A percentile compares a stretch with the other conserved stretches of the same genome.
Evolutionary conservation across 2,329 filamentous ascomycete genomes (phyloP).

Genomic region (Nemania bipapillata): DNA sequence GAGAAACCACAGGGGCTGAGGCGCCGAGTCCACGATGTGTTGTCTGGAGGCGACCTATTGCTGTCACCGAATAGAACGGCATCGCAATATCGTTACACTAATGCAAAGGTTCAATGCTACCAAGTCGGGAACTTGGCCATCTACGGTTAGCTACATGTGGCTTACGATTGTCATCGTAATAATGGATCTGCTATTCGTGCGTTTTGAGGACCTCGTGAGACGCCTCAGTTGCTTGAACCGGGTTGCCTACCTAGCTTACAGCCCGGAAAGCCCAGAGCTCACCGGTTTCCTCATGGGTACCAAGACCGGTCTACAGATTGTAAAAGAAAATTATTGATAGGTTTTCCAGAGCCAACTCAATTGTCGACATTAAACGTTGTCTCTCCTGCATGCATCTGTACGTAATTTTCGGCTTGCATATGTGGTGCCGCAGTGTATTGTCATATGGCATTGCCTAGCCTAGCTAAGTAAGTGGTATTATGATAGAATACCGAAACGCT

Average conservation of each 20-base stretch:
- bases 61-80: not conserved
- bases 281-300: not conserved
- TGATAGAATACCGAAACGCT: too few species aligned
- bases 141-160: not conserved
- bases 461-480: not conserved
- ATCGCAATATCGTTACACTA: not conserved
- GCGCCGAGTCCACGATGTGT: slow-evolving; percentile 10
- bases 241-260: not conserved
- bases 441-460: not conserved
- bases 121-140: not conserved
- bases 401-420: not conserved
- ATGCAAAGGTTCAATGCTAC: not conserved
- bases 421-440: not conserved
- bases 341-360: not conserved
- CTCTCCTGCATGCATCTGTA: not conserved
- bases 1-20: not conserved
- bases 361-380: not conserved
- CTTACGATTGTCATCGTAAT: not conserved
- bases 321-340: not conserved
- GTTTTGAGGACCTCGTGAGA: not conserved
- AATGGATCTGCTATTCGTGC: not conserved
- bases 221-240: not conserved
- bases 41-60: not conserved
- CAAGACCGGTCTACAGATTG: not conserved
- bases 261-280: not conserved